Base-by-base conservation (phyloP, 2,329 filamentous ascomycete species). In the Exophiala sp. region DNA sequence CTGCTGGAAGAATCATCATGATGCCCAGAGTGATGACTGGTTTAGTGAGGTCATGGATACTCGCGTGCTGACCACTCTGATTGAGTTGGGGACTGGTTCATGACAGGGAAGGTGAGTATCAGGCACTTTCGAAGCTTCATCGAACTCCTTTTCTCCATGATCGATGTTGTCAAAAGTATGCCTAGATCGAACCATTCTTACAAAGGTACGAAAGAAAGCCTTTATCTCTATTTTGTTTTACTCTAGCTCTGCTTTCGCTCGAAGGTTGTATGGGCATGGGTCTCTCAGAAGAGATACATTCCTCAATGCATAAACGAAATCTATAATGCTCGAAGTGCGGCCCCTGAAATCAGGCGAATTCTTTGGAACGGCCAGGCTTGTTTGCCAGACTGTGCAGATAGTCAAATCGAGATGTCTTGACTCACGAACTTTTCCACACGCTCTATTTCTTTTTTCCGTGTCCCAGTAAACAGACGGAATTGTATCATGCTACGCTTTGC, bases 151-250 rank as follows among this genome's bases (percentile, higher is more conserved):
- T 37, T 21, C 42, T 46, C 55, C 48, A 53, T 59, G 52, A 40
- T 55, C 14, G 55, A 57, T 59, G 57, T 57, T 55, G 55, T 57
- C 55, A 59, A 59, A 55, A 50, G 50, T 35, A 46, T 57, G 57
- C 57, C 61, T 80, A 81, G 47, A 84, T 86, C 48, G 82, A 81
- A 39, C 71, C 86, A n/a, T 16, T 3, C n/a, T 42, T 16, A 24
- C 14, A 27, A 46, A 46, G 38, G 38, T 32, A 16, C 30, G 34
- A 29, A 39, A 23, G 23, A 43, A 16, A 30, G 32, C 34, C 24
- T 21, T 43, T 34, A 23, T 27, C 39, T 42, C 38, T 43, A 38
- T 40, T 19, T 30, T 43, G 30, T 46, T 52, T 43, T 41, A 34
- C 44, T 19, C 45, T 37, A 39, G 37, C 41, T 48, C 48, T 43